phyloP scores from a whole-genome alignment of 768 basidiomycete species.

The Tephrocybe sp. region DNA sequence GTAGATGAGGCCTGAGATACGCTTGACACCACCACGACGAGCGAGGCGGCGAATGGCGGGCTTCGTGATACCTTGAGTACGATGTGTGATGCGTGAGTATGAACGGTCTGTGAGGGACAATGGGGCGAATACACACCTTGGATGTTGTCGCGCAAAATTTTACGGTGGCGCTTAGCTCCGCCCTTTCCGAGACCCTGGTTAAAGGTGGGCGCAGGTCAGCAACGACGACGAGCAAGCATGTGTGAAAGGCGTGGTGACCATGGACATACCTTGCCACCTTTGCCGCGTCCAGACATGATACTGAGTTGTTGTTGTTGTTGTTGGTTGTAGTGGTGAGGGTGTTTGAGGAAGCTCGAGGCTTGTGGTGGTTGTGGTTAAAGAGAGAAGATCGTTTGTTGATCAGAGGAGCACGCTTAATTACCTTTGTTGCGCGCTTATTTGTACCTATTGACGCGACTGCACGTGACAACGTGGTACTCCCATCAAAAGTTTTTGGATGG shows the following conservation, averaged over 20 bases:
- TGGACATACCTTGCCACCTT: conserved; percentile 64
- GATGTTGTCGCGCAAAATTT: conserved; percentile 76
- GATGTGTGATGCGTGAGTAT: neutral
- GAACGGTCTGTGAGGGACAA: neutral
- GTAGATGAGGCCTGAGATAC: conserved; percentile 83
- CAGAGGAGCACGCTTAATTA: conserved; percentile 31
- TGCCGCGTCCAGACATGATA: conserved; percentile 80
- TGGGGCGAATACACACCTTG: conserved; percentile 41
- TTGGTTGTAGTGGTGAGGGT: conserved; percentile 8
- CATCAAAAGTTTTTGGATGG: neutral
- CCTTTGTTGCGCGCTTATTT: conserved; percentile 37
- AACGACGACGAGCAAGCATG: neutral
- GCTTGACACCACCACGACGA: conserved; percentile 90
- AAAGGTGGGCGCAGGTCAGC: neutral
- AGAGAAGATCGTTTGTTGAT: conserved; percentile 34
- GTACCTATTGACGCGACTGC: conserved; percentile 35
- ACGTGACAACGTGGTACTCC: too few species aligned
- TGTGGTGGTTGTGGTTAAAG: conserved; percentile 33
- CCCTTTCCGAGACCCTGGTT: conserved; percentile 77
- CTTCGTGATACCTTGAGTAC: conserved; percentile 62
- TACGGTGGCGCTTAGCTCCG: conserved; percentile 80
- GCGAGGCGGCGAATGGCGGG: conserved; percentile 85
- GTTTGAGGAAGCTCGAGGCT: conserved; percentile 4
- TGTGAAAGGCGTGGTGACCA: neutral
- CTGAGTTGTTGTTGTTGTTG: conserved; percentile 2